A percentile compares a stretch with the other conserved stretches of the same genome.
phyloP scores from a whole-genome alignment of 345 rosid genomes.

The Citrus inodora region DNA sequence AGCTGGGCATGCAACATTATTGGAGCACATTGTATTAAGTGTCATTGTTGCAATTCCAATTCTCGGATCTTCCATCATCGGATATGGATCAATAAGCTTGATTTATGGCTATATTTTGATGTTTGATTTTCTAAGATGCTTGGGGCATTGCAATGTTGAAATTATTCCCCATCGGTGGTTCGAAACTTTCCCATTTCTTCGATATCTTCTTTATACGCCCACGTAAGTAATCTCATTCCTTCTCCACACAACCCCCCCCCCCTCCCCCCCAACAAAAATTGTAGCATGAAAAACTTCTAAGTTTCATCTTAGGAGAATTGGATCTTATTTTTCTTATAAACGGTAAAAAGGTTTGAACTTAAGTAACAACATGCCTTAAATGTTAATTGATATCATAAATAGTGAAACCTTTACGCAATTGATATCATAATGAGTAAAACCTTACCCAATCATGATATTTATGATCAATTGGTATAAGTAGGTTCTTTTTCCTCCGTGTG shows the following conservation, averaged over 20 bases:
- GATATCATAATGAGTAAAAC: neutral
- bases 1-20: constrained; percentile 66
- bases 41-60: constrained; percentile 64
- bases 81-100: constrained; percentile 57
- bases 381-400: too few species aligned
- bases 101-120: constrained; percentile 53
- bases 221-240: constrained; percentile 45
- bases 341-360: neutral
- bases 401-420: neutral
- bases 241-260: neutral
- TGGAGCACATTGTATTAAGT: constrained; percentile 63
- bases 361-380: neutral
- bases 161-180: constrained; percentile 60
- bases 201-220: constrained; percentile 80
- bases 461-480: neutral
- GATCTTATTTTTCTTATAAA: neutral
- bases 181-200: constrained; percentile 51
- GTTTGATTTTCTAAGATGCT: constrained; percentile 77
- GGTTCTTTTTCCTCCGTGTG: neutral
- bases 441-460: neutral
- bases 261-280: neutral
- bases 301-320: neutral
- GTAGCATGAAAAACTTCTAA: neutral
- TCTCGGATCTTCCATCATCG: constrained; percentile 55
- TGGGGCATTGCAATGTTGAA: constrained; percentile 87